phyloP scores from a whole-genome alignment of 2,329 filamentous ascomycete genomes.

The Aspergillus pseudoviridinutans region DNA sequence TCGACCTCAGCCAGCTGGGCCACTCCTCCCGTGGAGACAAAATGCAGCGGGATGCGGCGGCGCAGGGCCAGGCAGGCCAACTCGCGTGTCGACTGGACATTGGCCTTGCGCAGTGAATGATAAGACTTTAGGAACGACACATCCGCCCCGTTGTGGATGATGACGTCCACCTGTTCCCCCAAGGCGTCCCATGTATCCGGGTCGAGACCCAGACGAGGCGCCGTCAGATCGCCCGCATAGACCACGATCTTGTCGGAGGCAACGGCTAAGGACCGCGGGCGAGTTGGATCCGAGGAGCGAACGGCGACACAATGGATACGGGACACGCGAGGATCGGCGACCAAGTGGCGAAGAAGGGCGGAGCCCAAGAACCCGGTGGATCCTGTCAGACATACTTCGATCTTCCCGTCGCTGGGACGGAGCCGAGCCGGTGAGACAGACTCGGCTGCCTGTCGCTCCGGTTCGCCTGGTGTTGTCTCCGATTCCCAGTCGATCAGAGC shows the following conservation, averaged over 20 bases:
- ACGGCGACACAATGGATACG: slow-evolving; percentile 42
- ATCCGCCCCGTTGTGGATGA: slow-evolving; percentile 4
- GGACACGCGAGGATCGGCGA: slow-evolving; percentile 25
- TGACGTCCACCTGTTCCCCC: background rate
- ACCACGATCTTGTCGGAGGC: slow-evolving; percentile 41
- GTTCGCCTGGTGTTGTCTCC: slow-evolving; percentile 26
- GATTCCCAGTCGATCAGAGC: slow-evolving; percentile 40
- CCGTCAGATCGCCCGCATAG: background rate
- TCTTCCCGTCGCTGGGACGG: background rate
- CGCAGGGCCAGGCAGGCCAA: background rate
- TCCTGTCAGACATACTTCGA: slow-evolving; percentile 22
- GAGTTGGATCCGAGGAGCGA: background rate
- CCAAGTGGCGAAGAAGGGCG: slow-evolving; percentile 37
- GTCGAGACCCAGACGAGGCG: background rate
- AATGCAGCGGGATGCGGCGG: background rate
- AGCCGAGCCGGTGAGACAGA: background rate
- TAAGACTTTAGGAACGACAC: slow-evolving; percentile 26
- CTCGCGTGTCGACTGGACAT: background rate
- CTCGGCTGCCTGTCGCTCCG: background rate
- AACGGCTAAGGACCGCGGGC: slow-evolving; percentile 32
- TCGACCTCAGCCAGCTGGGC: background rate
- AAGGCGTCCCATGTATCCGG: background rate
- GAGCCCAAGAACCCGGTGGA: slow-evolving; percentile 36
- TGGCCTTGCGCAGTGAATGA: background rate
- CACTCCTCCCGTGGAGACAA: background rate